Evolutionary conservation across 352 stramenopile genomes (phyloP), one percentile per base, ranked within the genome.

Genomic region (Aphanomyces stellatus): DNA sequence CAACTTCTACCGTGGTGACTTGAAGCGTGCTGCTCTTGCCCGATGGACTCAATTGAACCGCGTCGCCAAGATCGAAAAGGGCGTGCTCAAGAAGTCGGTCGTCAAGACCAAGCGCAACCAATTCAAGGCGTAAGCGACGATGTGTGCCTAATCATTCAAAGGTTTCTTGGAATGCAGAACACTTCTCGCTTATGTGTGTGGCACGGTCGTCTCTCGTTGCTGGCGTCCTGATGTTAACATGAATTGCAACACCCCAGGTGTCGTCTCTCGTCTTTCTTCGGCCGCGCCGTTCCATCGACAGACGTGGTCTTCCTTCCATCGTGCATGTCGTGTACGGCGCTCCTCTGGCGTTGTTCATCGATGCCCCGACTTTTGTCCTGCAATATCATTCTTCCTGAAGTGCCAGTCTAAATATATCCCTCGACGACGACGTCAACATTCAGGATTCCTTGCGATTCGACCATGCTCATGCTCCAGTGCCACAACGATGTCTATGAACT

Each of bases 11-110:
- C 84, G 86, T 43, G 81, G 81, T 51, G 86, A 94, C 78, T 74
- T 94, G 43, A 92, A 93, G 80, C 80, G 86, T 71, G 86, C 86
- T 48, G 86, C 86, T 49, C 75, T 94, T 53, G 86, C 86, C 63
- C 85, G 85, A 73, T 94, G 83, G 86, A 93, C 86, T 74, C 81
- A 81, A 76, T 74, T 94, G 68, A 90, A 82, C 61, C 91, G 84
- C 42, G 84, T 94, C 69, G 82, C 81, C 69, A 93, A 94, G 83
- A 78, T 94, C 60, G 84, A 94, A 77, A 93, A 93, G 81, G 86
- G 86, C 86, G 63, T 59, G 43, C 60, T 67, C 60, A 67, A 67
- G 60, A 67, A 67, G 60, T 57, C 60, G n/a, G 43, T 67, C 28
- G 34, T 41, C 60, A 67, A 67, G 60, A 67, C 60, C 60, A 67